phyloP scores from a whole-genome alignment of 495 filamentous ascomycete genomes.

The Hypoxylon fuscum region DNA sequence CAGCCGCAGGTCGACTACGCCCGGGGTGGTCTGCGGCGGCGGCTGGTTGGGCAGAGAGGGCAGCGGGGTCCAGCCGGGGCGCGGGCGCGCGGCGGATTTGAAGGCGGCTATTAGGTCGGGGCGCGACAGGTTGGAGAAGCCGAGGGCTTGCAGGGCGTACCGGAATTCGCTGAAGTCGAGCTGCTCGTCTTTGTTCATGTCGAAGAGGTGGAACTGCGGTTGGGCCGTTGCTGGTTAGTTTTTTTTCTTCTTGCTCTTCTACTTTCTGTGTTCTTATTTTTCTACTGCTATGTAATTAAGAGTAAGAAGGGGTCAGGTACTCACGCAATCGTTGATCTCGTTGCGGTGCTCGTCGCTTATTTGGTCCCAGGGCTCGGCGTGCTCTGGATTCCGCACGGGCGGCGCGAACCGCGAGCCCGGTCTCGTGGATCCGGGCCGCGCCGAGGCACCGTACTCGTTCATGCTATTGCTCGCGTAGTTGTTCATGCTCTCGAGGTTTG shows the following conservation, averaged over 20 bases:
- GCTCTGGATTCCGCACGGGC: slow-evolving; percentile 45
- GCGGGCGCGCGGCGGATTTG: slow-evolving; percentile 73
- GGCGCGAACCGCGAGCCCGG: slow-evolving; percentile 41
- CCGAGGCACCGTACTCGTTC: slow-evolving; percentile 42
- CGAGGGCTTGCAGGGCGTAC: slow-evolving; percentile 95
- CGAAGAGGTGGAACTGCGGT: slow-evolving; percentile 89
- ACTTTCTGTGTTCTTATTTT: too few species aligned
- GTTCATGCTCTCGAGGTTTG: slow-evolving; percentile 35
- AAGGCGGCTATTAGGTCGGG: slow-evolving; percentile 80
- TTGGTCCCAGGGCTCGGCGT: slow-evolving; percentile 50
- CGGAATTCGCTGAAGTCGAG: slow-evolving; percentile 99
- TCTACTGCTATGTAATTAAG: neutral
- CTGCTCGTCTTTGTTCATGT: slow-evolving; percentile 92
- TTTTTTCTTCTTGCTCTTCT: slow-evolving; percentile 2
- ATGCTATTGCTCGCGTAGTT: slow-evolving; percentile 42
- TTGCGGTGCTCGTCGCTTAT: slow-evolving; percentile 87
- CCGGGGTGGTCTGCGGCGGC: slow-evolving; percentile 33
- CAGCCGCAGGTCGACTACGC: slow-evolving; percentile 67
- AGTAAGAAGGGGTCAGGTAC: slow-evolving; percentile 34
- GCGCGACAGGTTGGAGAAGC: slow-evolving; percentile 84
- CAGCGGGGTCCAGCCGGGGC: slow-evolving; percentile 48
- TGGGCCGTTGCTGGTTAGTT: slow-evolving; percentile 18
- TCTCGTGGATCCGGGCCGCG: slow-evolving; percentile 40
- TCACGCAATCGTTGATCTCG: slow-evolving; percentile 88
- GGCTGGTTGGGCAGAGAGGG: slow-evolving; percentile 56